These are phyloP conservation scores for Acacia concinna DNA, from an alignment of 331 rosid genomes.

Conservation along the genomic window DNA sequence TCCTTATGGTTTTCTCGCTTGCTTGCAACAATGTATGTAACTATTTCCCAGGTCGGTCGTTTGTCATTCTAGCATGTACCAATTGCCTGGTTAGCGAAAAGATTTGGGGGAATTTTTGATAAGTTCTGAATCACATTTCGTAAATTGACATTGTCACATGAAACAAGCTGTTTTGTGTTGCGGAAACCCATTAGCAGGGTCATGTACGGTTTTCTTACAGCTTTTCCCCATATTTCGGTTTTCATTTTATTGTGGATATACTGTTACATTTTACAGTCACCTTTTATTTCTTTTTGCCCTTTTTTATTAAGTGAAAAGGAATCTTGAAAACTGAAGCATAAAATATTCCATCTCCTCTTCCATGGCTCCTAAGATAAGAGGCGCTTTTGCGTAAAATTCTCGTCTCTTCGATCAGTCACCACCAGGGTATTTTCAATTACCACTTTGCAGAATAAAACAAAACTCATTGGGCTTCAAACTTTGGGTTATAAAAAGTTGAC, in stretches of 20 bases:
- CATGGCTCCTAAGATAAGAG: neutral
- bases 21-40: conserved; percentile 69
- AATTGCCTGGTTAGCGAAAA: conserved; percentile 44
- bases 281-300: neutral
- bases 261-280: neutral
- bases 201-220: conserved; percentile 29
- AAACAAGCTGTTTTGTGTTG: conserved; percentile 54
- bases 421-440: neutral
- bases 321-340: neutral
- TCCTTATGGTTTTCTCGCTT: conserved; percentile 45
- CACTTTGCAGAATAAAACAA: neutral
- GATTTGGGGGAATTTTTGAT: conserved; percentile 57
- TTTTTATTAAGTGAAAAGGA: neutral
- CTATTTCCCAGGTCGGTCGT: conserved; percentile 53
- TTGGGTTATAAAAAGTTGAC: neutral
- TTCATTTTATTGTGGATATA: neutral
- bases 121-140: conserved; percentile 41
- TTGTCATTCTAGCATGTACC: conserved; percentile 50
- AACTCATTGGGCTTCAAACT: neutral
- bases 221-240: conserved; percentile 25
- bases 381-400: too few relatives aligned
- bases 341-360: neutral
- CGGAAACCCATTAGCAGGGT: conserved; percentile 31
- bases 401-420: too few relatives aligned
- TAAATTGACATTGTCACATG: conserved; percentile 42